Evolutionary conservation across 257 asterid genomes (phyloP), one percentile per base, ranked within the genome.

Genomic region (Misopates orontium): DNA sequence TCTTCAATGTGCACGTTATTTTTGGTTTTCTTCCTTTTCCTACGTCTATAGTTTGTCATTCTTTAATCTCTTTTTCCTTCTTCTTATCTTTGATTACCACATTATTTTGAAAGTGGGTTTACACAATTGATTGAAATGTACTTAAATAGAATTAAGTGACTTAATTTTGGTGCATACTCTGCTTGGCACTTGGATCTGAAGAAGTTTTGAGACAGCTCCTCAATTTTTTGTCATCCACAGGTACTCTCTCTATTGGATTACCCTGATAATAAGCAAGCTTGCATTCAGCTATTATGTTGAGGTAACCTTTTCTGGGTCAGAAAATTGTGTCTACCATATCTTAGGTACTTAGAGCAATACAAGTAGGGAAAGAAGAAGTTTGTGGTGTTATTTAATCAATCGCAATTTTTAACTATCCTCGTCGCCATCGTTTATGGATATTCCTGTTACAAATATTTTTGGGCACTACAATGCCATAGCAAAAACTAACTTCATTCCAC

Each of bases 251-350:
- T 90, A 88, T 80, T 94, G 99, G 99, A 72, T 90, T 73, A 82
- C 88, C 74, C 84, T 94, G 72, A 70, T 94, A 65, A 88, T 90
- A 80, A 76, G 95, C 96, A 94, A 94, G 83, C 87, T 94, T 52
- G 92, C 96, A 56, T 94, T 94, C 87, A 94, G 99, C 91, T 94
- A 88, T 78, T 94, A 88, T 83, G 96, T 94, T 64, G 99, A 94
- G 96, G 99, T 94, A 75, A 75, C 49, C 36, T 70, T 63, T 42
- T 72, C 40, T 56, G 57, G 24, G 54, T 20, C 48, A 13, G 31
- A 14, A 19, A 57, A 65, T 12, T 67, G 18, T 63, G 22, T 74
- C 5, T 71, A 61, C 66, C 31, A 56, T 49, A 55, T 18, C 8
- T 36, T 39, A 21, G 42, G 49, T 14, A 17, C 52, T 69, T 47